These are phyloP conservation scores for Solanum virginianum DNA, from an alignment of 257 asterid genomes.

Conservation along the genomic window DNA sequence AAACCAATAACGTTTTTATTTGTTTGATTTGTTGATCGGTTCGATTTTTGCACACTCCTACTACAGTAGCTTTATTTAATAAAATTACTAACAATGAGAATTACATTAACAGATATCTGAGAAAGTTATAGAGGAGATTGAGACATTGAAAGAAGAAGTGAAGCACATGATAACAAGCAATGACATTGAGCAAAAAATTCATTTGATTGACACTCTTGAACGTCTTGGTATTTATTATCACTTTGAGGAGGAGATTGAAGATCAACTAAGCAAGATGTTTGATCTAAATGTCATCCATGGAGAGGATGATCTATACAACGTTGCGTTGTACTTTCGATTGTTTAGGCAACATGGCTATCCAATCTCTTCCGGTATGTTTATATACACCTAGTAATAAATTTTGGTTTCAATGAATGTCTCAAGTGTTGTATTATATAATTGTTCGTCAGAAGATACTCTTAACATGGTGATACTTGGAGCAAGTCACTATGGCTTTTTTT, in stretches of 20 bases:
- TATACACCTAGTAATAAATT: background rate
- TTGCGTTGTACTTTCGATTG: background rate
- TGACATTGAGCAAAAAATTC: background rate
- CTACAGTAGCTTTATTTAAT: background rate
- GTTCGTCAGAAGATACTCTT: background rate
- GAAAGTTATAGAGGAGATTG: background rate
- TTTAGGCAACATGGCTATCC: constrained; percentile 8
- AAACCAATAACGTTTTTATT: no score
- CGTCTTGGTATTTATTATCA: constrained; percentile 5
- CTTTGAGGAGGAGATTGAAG: background rate
- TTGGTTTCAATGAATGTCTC: background rate
- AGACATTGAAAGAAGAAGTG: background rate
- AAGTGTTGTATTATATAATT: no score
- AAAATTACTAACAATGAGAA: background rate
- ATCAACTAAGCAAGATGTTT: background rate
- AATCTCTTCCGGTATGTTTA: background rate
- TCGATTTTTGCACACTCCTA: no score
- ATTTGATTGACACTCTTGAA: background rate
- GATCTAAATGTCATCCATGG: background rate
- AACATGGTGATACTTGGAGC: background rate
- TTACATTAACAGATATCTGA: background rate
- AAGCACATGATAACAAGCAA: background rate
- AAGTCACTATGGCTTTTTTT: background rate
- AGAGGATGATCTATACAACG: background rate
- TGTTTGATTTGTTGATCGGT: no score